phyloP scores from a whole-genome alignment of 441 rosid species.

The Rhodomyrtus psidioides region DNA sequence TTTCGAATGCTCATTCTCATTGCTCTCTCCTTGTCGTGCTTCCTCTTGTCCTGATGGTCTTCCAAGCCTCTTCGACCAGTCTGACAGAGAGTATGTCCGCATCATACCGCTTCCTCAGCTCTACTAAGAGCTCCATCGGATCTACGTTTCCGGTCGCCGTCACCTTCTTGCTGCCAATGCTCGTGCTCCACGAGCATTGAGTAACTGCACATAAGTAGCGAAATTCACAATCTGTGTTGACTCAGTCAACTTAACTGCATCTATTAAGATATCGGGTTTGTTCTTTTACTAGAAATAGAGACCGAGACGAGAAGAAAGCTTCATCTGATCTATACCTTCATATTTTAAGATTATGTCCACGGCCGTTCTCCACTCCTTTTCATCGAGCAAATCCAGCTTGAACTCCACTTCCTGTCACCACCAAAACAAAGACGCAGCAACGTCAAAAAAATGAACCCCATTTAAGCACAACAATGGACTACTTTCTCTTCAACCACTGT shows the following conservation, averaged over 20 bases:
- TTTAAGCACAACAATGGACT: neutral
- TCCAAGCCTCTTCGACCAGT: conserved; percentile 42
- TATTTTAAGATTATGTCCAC: conserved; percentile 27
- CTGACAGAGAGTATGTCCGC: too few relatives aligned
- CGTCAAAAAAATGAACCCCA: neutral
- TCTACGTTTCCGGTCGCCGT: conserved; percentile 48
- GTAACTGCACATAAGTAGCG: neutral
- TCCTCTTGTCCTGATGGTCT: conserved; percentile 17
- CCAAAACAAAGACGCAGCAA: neutral
- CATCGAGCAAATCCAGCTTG: conserved; percentile 26
- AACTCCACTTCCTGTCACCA: conserved; percentile 37
- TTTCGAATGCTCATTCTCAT: neutral
- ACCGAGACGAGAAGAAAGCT: neutral
- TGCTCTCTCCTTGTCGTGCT: conserved; percentile 39
- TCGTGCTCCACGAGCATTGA: conserved; percentile 28
- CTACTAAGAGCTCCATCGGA: conserved; percentile 27
- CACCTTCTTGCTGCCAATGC: conserved; percentile 38
- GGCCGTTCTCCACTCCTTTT: conserved; percentile 29
- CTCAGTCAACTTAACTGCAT: too few relatives aligned
- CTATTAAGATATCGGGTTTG: too few relatives aligned
- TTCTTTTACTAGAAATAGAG: neutral
- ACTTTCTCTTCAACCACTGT: neutral
- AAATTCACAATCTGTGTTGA: neutral
- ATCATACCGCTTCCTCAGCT: conserved; percentile 52
- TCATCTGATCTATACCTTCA: conserved; percentile 21